phyloP scores from a whole-genome alignment of 257 asterid genomes.

The Solanum dulcamara region DNA sequence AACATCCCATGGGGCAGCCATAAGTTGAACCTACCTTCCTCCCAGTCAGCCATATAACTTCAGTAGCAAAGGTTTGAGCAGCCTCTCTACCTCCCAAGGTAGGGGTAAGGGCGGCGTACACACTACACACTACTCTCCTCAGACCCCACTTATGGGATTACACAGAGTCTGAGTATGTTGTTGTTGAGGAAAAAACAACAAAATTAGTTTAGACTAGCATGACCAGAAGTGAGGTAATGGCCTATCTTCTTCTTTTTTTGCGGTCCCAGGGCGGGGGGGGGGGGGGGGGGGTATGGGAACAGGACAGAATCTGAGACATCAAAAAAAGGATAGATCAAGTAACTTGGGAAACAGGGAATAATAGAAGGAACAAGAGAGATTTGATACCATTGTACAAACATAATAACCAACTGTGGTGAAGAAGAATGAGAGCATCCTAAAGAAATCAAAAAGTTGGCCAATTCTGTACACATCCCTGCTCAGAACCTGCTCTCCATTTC shows the following conservation, averaged over 20 bases:
- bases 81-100: neutral
- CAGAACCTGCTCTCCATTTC: conserved; percentile 97
- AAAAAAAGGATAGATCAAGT: conserved; percentile 3
- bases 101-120: neutral
- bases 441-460: conserved; percentile 93
- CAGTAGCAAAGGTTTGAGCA: neutral
- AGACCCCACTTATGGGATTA: neutral
- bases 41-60: neutral
- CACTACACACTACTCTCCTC: neutral
- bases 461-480: conserved; percentile 96
- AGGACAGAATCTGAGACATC: neutral
- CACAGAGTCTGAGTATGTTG: neutral
- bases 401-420: conserved; percentile 93
- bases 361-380: neutral
- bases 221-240: neutral
- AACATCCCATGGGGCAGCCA: neutral
- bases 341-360: neutral
- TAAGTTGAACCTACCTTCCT: neutral
- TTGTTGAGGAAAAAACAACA: neutral
- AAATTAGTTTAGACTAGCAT: neutral
- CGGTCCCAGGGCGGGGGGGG: neutral
- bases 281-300: neutral
- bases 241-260: neutral
- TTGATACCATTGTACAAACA: conserved; percentile 92
- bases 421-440: conserved; percentile 91